Percentiles rank a stretch among this genome's conserved stretches.
phyloP scores from a whole-genome alignment of 257 asterid genomes.

The Salvia miltiorrhiza region DNA sequence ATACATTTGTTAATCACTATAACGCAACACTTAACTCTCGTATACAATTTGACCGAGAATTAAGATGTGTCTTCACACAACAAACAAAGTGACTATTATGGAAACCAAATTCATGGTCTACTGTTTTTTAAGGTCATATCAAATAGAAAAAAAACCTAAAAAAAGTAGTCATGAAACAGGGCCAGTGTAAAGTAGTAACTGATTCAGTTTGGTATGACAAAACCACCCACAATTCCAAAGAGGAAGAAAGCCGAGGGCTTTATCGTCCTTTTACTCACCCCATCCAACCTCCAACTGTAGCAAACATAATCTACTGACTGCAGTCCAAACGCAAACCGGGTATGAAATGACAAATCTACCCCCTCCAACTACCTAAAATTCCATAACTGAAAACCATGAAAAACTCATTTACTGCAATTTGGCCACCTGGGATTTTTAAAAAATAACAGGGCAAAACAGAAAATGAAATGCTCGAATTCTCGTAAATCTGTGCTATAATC shows the following conservation, averaged over 20 bases:
- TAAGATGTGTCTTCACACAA: not conserved
- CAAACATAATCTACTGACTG: constrained; percentile 17
- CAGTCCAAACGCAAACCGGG: constrained; percentile 18
- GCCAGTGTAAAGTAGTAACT: constrained; percentile 17
- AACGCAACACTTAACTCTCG: not conserved
- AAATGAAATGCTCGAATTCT: constrained; percentile 14
- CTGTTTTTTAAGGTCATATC: constrained; percentile 2
- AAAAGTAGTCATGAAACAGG: not conserved
- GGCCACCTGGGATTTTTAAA: constrained; percentile 15
- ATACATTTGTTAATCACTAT: not conserved
- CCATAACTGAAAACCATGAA: constrained; percentile 20
- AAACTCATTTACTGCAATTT: not conserved
- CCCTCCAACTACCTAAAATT: constrained; percentile 25
- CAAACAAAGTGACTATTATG: not conserved
- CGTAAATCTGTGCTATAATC: not conserved
- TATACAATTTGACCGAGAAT: not conserved
- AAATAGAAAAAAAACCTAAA: not conserved
- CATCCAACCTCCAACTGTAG: constrained; percentile 17
- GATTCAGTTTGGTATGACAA: constrained; percentile 23
- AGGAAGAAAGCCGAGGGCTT: constrained; percentile 26
- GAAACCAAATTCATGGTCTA: not conserved
- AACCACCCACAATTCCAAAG: constrained; percentile 16
- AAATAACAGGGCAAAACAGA: not conserved
- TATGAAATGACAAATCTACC: constrained; percentile 36
- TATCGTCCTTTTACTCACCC: constrained; percentile 34